Percentiles rank a stretch among this genome's conserved stretches.
phyloP scores from a whole-genome alignment of 2,329 filamentous ascomycete species.

The Monosporascus sp. region DNA sequence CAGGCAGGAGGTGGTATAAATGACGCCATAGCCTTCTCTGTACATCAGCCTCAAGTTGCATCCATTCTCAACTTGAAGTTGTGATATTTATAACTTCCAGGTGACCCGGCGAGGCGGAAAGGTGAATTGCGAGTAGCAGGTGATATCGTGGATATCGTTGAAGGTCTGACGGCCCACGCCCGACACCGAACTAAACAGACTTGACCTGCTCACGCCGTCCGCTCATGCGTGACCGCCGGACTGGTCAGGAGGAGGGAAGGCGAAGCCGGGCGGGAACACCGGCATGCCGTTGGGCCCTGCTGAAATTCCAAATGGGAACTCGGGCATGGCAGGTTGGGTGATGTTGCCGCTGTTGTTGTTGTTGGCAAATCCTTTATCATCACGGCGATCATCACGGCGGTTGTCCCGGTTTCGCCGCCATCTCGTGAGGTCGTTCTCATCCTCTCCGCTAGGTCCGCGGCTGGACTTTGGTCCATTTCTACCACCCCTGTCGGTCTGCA shows the following conservation, averaged over 20 bases:
- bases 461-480: slow-evolving; percentile 60
- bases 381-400: slow-evolving; percentile 15
- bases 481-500: slow-evolving; percentile 64
- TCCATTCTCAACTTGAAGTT: background rate
- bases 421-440: slow-evolving; percentile 20
- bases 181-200: slow-evolving; percentile 1
- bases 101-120: background rate
- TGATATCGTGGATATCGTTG: background rate
- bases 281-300: slow-evolving; percentile 45
- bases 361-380: slow-evolving; percentile 16
- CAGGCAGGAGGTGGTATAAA: background rate
- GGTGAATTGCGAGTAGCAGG: background rate
- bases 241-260: slow-evolving; percentile 29
- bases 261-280: slow-evolving; percentile 41
- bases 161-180: background rate
- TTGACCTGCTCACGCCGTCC: background rate
- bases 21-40: background rate
- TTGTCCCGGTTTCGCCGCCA: slow-evolving; percentile 23
- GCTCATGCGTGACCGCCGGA: slow-evolving; percentile 4
- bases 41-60: background rate
- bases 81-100: background rate
- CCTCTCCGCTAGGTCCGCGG: slow-evolving; percentile 30
- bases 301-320: slow-evolving; percentile 37
- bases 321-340: slow-evolving; percentile 24
- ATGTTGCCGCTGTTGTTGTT: slow-evolving; percentile 8